Evolutionary conservation across 2,329 filamentous ascomycete genomes (phyloP), one percentile per base, ranked within the genome.

Genomic region (Leptographium lundbergii): DNA sequence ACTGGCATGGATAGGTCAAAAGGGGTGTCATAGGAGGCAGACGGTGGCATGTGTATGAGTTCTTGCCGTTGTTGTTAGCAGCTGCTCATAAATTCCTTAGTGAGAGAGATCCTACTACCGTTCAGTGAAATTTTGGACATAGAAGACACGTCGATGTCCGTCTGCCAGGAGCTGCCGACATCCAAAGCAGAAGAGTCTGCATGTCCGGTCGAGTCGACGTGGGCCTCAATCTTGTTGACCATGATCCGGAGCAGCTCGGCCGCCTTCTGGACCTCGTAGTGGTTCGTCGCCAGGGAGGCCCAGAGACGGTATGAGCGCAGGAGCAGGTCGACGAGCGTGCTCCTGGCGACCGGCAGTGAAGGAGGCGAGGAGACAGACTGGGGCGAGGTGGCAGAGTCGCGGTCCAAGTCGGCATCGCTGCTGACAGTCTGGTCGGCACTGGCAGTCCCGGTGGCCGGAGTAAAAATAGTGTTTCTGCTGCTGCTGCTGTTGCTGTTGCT

Each of bases 211-310:
- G 36, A 39, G 13, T 39, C 13, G 36, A 17, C 36, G 42, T 54
- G 59, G 1, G 45, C 56, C 42, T 62, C 50, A 29, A 64, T 62
- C 54, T 62, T 64, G 54, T 54, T 53, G 36, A 63, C 51, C 71
- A 81, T 77, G 4, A 70, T 73, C 6, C 71, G 69, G 57, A 81
- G 65, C 7, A 77, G 73, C 42, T 73, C 71, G 13, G 71, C 72
- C 29, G 77, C 77, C 67, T 77, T 79, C 48, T 67, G 72, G 54
- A 75, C 70, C 59, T 78, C 77, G 1, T 67, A 64, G 27, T 70
- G 65, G 10, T 68, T 66, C 14, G 63, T 59, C 2, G 74, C 68
- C 29, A 78, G 70, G 4, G 72, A 67, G 22, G 64, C 64, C 77
- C 78, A 80, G 57, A 79, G 74, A 2, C 58, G 58, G 61, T 76